phyloP scores from a whole-genome alignment of 768 basidiomycete species.

The Filobasidium floriforme region DNA sequence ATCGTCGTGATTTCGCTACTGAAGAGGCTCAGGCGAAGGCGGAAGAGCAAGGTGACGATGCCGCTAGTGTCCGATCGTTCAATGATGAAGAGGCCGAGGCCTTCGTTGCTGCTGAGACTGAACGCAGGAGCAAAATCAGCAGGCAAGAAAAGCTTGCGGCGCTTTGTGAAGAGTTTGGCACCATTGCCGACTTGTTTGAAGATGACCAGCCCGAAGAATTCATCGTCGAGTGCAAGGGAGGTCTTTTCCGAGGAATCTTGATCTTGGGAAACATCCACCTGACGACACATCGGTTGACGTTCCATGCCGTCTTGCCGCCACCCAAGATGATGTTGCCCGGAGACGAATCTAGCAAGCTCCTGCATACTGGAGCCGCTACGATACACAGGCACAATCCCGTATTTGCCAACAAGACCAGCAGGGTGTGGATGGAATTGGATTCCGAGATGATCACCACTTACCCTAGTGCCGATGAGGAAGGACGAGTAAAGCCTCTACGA shows the following conservation, averaged over 20 bases:
- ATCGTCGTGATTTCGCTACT: background rate
- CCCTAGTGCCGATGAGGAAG: conserved; percentile 54
- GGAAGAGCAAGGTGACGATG: background rate
- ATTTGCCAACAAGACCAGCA: conserved; percentile 50
- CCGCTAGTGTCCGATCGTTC: background rate
- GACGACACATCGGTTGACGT: conserved; percentile 59
- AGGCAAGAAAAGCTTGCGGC: conserved; percentile 52
- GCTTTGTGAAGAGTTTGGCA: conserved; percentile 56
- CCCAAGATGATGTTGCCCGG: conserved; percentile 17
- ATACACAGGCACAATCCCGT: conserved; percentile 46
- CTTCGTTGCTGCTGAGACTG: background rate
- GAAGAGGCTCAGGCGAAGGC: background rate
- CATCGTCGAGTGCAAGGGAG: conserved; percentile 54
- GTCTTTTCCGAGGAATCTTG: conserved; percentile 51
- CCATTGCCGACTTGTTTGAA: conserved; percentile 45
- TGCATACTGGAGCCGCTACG: conserved; percentile 53
- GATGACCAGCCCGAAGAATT: conserved; percentile 51
- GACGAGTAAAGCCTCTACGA: conserved; percentile 53
- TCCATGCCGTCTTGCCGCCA: conserved; percentile 58
- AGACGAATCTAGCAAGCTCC: conserved; percentile 40
- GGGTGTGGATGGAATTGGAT: conserved; percentile 59
- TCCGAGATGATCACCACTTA: conserved; percentile 58
- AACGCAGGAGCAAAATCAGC: conserved; percentile 38
- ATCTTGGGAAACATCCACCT: conserved; percentile 58
- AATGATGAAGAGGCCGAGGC: conserved; percentile 5